These are phyloP conservation scores for Cicer judaicum DNA, from an alignment of 306 rosid species.

Conservation along the genomic window DNA sequence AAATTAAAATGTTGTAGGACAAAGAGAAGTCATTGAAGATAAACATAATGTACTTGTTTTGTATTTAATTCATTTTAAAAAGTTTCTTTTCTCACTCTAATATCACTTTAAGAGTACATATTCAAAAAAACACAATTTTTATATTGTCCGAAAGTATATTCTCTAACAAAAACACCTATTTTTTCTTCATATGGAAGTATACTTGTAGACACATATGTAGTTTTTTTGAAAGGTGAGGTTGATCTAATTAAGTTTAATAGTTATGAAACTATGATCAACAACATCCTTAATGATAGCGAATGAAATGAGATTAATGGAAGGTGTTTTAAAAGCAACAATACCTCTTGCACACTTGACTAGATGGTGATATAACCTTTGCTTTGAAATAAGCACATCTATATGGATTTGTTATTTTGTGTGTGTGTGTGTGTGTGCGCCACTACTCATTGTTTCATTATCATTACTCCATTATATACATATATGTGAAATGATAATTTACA, in stretches of 20 bases:
- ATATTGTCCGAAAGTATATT: too few relatives aligned
- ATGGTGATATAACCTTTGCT: slow-evolving; percentile 18
- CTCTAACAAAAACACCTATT: too few relatives aligned
- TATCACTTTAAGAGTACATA: too few relatives aligned
- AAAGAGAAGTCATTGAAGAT: slow-evolving; percentile 24
- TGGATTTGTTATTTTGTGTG: too few relatives aligned
- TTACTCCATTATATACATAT: background rate
- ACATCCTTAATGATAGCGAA: slow-evolving; percentile 4
- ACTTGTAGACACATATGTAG: too few relatives aligned
- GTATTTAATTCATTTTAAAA: background rate
- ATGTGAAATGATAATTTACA: background rate
- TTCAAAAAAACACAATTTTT: too few relatives aligned
- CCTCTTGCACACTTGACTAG: slow-evolving; percentile 32
- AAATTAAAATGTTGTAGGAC: slow-evolving; percentile 17
- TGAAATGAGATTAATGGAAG: slow-evolving; percentile 6
- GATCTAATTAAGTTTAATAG: slow-evolving; percentile 16
- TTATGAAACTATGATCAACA: slow-evolving; percentile 22
- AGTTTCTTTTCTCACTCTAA: too few relatives aligned
- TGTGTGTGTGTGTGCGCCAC: background rate
- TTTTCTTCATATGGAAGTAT: too few relatives aligned
- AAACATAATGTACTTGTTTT: slow-evolving; percentile 25
- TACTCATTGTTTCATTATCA: background rate
- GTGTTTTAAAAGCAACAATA: slow-evolving; percentile 34
- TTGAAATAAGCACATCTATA: background rate
- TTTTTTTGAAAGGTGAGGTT: too few relatives aligned